Evolutionary conservation across 306 rosid genomes (phyloP), one percentile per base, ranked within the genome.

Genomic region (Cucumis sativus): DNA sequence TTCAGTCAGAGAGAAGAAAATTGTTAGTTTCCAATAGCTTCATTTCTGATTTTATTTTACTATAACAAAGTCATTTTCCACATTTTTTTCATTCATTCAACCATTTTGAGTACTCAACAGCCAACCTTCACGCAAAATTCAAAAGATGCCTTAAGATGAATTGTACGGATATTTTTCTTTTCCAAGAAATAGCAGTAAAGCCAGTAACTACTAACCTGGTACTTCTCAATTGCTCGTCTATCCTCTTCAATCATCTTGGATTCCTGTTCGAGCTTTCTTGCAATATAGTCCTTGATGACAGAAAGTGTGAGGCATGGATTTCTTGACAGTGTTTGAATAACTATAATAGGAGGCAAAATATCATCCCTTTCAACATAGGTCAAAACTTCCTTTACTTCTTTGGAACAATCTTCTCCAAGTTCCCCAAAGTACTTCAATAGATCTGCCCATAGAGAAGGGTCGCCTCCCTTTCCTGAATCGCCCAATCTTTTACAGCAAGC

Each of bases 401-500:
- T 88, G 72, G 97, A 90, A 84, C 99, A 95, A 86, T 95, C 97
- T 90, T 92, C 99, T 77, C 99, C 99, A 71, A 95, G 97, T 85
- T 95, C 99, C 59, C 97, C 97, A 75, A 95, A 95, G 89, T 95
- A 95, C 87, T 90, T 95, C 65, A 95, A 87, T 57, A 95, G 68
- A 86, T 92, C 99, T n/a, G 93, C 97, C 99, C 99, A 95, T 39
- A 95, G 92, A 72, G 96, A 80, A 30, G 99, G 89, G 81, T 95
- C 99, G 60, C 98, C 98, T 76, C 96, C 98, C 83, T 86, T 89
- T 37, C 89, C 92, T n/a, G 88, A 92, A 87, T 92, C 96, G 68
- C 97, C 97, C 85, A 95, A 83, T 81, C 97, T 84, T 82, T 91
- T 90, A 91, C 99, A 95, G 84, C 99, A 95, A 17, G 90, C 90